Conservation (phyloP, 2,329 filamentous ascomycete species). For the Exophiala mesophila region DNA sequence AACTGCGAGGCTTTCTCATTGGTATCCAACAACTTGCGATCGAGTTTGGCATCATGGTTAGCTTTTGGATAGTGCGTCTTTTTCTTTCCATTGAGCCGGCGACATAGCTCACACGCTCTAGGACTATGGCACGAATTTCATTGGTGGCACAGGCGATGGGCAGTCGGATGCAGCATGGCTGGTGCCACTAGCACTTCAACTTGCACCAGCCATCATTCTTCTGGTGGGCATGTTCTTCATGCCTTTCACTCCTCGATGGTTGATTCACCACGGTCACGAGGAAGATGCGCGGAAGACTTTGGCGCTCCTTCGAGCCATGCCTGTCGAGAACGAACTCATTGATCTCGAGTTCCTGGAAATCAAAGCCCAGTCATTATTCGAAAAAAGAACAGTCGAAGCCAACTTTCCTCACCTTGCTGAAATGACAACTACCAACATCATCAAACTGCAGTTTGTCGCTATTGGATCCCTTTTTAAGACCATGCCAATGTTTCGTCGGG, state of each 20-base stretch:
- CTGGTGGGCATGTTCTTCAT: slow-evolving; percentile 38
- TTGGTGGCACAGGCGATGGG: slow-evolving; percentile 53
- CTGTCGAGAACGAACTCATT: not conserved
- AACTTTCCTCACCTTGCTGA: slow-evolving; percentile 62
- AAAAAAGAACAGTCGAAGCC: slow-evolving; percentile 63
- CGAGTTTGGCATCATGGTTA: slow-evolving; percentile 40
- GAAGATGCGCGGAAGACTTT: slow-evolving; percentile 61
- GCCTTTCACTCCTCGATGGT: slow-evolving; percentile 43
- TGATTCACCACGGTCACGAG: slow-evolving; percentile 60
- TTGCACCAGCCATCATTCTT: slow-evolving; percentile 37
- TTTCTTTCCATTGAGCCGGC: too few species aligned
- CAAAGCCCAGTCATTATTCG: slow-evolving; percentile 70
- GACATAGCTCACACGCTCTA: too few species aligned
- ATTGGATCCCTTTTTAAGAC: slow-evolving; percentile 33
- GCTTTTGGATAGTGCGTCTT: slow-evolving; percentile 37
- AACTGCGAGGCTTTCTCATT: slow-evolving; percentile 39
- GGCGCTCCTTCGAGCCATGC: slow-evolving; percentile 55
- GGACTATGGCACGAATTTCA: slow-evolving; percentile 51
- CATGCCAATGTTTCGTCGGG: slow-evolving; percentile 41
- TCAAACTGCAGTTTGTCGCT: slow-evolving; percentile 57
- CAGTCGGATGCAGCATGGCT: slow-evolving; percentile 69
- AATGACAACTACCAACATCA: slow-evolving; percentile 57
- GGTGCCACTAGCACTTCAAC: slow-evolving; percentile 55
- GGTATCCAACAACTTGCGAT: slow-evolving; percentile 40
- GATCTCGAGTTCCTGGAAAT: slow-evolving; percentile 67